Base-by-base conservation (phyloP, 2,329 filamentous ascomycete genomes). In the Fusarium tupiense region DNA sequence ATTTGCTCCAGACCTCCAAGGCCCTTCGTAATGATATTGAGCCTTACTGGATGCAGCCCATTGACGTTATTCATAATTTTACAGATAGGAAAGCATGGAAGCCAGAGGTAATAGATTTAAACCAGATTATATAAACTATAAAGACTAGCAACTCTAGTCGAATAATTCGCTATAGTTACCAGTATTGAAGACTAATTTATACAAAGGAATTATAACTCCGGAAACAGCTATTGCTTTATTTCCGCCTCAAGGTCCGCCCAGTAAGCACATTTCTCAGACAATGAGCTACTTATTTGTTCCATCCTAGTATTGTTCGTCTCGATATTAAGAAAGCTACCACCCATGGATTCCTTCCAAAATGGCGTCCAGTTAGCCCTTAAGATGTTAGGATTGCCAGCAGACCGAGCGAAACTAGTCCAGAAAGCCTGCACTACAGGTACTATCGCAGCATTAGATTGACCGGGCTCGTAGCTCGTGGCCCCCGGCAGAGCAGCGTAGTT, bases 11-110 rank as follows among this genome's bases (percentile, higher is more conserved):
- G 33, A 9, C 8, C 14, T 17, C 1, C 3, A 35, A 35, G 33
- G 33, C 33, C 33, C 33, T 35, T 17, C 0, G 1, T 9, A 17
- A 35, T 3, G 33, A 35, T 35, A 35, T 1, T 17, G 1, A 17
- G 33, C 33, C 14, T 17, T 8, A 2, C 14, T 35, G 1, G 0
- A 17, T 35, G 3, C 1, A 35, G 14, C 33, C 2, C 3, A 35
- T 35, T 0, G 16, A 4, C 1, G 8, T 8, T 4, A 17, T 4
- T 35, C 1, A 4, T 17, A 35, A 35, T 35, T 2, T 35, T 0
- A 35, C 1, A 35, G 40, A 8, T 4, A 26, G 24, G 13, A 26
- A 19, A 46, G 11, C 5, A 13, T 1, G 0, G 8, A 9, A 26
- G 12, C 7, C 6, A 46, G 24, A 6, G 17, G 5, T 13, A 26